Percentiles rank a stretch among this genome's conserved stretches.
phyloP scores from a whole-genome alignment of 2,329 filamentous ascomycete species.

The Nannizzia gypsea region DNA sequence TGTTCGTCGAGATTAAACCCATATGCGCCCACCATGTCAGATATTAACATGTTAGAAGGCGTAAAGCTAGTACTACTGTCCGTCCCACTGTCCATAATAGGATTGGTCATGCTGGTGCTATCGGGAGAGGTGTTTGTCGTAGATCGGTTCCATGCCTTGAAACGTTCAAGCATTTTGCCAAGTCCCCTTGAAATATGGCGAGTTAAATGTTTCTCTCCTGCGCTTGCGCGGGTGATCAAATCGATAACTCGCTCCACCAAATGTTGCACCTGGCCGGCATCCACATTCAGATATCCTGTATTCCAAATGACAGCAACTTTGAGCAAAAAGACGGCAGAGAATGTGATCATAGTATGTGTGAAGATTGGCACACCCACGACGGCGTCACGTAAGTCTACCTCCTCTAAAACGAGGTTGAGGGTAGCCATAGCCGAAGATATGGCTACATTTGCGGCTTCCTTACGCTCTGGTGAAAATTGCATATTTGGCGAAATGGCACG shows the following conservation, averaged over 20 bases:
- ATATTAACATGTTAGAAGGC: slow-evolving; percentile 27
- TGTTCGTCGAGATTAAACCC: slow-evolving; percentile 33
- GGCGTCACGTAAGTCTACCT: slow-evolving; percentile 38
- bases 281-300: slow-evolving; percentile 30
- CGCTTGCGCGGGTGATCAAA: slow-evolving; percentile 30
- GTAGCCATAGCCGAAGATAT: slow-evolving; percentile 39
- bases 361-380: slow-evolving; percentile 39
- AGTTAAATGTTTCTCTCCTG: slow-evolving; percentile 32
- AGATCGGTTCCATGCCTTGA: slow-evolving; percentile 28
- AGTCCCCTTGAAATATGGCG: slow-evolving; percentile 32
- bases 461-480: slow-evolving; percentile 34
- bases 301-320: slow-evolving; percentile 37
- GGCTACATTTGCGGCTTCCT: slow-evolving; percentile 35
- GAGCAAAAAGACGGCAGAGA: slow-evolving; percentile 35
- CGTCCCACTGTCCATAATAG: not conserved
- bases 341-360: slow-evolving; percentile 37
- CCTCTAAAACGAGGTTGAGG: slow-evolving; percentile 38
- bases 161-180: slow-evolving; percentile 32
- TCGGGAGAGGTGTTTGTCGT: not conserved
- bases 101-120: not conserved
- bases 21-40: slow-evolving; percentile 35
- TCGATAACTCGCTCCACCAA: slow-evolving; percentile 32
- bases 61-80: slow-evolving; percentile 13
- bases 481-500: slow-evolving; percentile 34
- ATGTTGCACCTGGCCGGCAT: slow-evolving; percentile 28